Evolutionary conservation across 2,329 filamentous ascomycete genomes (phyloP).

Genomic region (Venturia asperata): DNA sequence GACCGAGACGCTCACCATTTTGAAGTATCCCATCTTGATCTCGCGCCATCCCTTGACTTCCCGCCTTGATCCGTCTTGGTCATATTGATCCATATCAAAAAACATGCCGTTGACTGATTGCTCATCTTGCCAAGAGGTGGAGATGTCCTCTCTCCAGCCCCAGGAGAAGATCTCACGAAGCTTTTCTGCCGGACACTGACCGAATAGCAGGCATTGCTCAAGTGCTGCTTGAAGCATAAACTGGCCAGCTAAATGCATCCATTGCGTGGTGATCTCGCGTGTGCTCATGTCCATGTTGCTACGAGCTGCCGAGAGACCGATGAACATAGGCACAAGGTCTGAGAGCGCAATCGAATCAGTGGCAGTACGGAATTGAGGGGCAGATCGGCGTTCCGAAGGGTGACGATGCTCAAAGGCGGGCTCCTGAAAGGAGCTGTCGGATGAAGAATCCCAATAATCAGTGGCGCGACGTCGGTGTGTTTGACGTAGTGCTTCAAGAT

Average conservation of each 20-base stretch:
- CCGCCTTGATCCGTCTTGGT: constrained; percentile 23
- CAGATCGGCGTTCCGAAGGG: neutral
- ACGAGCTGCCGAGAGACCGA: constrained; percentile 43
- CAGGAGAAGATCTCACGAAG: constrained; percentile 42
- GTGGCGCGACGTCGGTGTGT: constrained; percentile 31
- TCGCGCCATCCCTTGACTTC: constrained; percentile 32
- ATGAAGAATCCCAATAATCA: constrained; percentile 15
- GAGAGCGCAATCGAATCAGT: constrained; percentile 27
- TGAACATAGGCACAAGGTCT: constrained; percentile 42
- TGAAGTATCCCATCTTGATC: constrained; percentile 31
- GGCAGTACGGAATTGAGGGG: neutral
- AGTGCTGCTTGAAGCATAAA: constrained; percentile 46
- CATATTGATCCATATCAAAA: constrained; percentile 29
- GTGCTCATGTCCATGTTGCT: constrained; percentile 11
- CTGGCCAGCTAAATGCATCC: constrained; percentile 40
- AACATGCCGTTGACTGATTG: constrained; percentile 32
- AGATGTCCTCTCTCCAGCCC: constrained; percentile 31
- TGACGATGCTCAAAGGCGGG: constrained; percentile 8
- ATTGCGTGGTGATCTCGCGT: constrained; percentile 25
- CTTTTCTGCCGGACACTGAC: constrained; percentile 30
- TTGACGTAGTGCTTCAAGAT: constrained; percentile 32
- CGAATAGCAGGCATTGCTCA: constrained; percentile 41
- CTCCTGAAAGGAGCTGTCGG: neutral
- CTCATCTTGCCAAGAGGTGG: constrained; percentile 27
- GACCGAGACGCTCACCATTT: constrained; percentile 11